These are phyloP conservation scores for Calocybe cyanea DNA, from an alignment of 768 basidiomycete species.

Conservation along the genomic window DNA sequence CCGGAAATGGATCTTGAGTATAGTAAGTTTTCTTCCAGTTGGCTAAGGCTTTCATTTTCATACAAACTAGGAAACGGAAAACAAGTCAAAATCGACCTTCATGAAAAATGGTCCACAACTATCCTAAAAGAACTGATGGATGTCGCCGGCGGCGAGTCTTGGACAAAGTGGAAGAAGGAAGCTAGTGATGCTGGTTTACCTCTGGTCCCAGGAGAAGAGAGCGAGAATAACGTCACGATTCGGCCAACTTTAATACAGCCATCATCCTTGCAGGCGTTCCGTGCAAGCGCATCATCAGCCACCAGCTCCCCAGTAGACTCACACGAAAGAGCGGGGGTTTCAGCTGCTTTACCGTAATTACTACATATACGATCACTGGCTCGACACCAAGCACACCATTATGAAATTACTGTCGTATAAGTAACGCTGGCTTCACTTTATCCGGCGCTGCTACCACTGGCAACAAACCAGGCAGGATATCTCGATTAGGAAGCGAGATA, in stretches of 20 bases:
- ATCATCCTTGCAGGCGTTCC: slow-evolving; percentile 23
- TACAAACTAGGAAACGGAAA: slow-evolving; percentile 44
- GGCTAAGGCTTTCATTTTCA: background rate
- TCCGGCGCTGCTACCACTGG: too few species aligned
- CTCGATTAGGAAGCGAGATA: slow-evolving; percentile 32
- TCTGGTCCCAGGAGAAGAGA: slow-evolving; percentile 43
- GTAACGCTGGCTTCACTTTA: too few species aligned
- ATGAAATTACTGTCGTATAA: too few species aligned
- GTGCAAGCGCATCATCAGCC: slow-evolving; percentile 3
- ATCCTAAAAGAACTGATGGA: slow-evolving; percentile 74
- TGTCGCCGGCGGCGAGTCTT: slow-evolving; percentile 53
- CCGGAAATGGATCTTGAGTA: slow-evolving; percentile 62
- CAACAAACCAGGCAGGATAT: background rate
- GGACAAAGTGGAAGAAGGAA: slow-evolving; percentile 53
- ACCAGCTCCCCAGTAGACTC: slow-evolving; percentile 9
- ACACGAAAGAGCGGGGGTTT: slow-evolving; percentile 16
- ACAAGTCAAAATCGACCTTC: slow-evolving; percentile 45
- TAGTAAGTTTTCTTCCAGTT: slow-evolving; percentile 40
- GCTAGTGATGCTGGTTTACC: slow-evolving; percentile 43
- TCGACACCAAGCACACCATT: too few species aligned
- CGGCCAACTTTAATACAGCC: slow-evolving; percentile 17
- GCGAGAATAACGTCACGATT: slow-evolving; percentile 19
- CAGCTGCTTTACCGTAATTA: slow-evolving; percentile 25
- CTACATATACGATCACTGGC: too few species aligned
- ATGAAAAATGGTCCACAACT: slow-evolving; percentile 64